Percentiles rank a stretch among this genome's conserved stretches.
Evolutionary conservation across 176 grass and related monocot species (phyloP).

Genomic region (Juncus effusus): DNA sequence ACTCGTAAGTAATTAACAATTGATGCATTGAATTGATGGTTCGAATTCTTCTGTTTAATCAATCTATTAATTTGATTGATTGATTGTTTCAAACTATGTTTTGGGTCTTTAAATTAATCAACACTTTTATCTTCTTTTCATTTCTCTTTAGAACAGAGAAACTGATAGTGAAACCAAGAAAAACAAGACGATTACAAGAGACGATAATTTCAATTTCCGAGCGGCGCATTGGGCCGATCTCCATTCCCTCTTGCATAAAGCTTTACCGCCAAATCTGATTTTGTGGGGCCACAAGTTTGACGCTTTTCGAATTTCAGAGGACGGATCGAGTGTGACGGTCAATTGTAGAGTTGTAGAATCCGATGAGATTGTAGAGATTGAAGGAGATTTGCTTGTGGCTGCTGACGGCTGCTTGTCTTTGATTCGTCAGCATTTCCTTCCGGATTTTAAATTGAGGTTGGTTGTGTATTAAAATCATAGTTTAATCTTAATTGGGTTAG

Average conservation of each 20-base stretch:
- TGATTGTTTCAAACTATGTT: neutral
- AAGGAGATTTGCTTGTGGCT: constrained; percentile 63
- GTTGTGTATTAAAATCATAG: too few species aligned
- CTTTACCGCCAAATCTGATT: constrained; percentile 49
- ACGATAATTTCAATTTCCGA: constrained; percentile 55
- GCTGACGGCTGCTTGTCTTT: constrained; percentile 67
- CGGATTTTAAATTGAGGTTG: constrained; percentile 63
- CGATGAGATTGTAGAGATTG: constrained; percentile 45
- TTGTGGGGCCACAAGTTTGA: constrained; percentile 75
- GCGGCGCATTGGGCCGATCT: constrained; percentile 81
- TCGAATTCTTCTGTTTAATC: constrained; percentile 4
- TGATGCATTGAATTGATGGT: neutral
- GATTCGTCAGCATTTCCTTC: constrained; percentile 64
- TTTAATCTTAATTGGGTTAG: neutral
- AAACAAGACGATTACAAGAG: constrained; percentile 54
- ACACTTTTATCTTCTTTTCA: neutral
- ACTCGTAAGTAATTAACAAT: constrained; percentile 33
- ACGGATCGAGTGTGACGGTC: constrained; percentile 32
- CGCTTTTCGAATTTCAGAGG: constrained; percentile 41
- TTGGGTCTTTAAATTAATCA: neutral
- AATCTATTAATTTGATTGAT: neutral
- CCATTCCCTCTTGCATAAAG: constrained; percentile 47
- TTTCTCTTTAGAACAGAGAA: constrained; percentile 49
- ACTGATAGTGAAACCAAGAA: constrained; percentile 63
- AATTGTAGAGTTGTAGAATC: constrained; percentile 43